Conservation (phyloP, 768 basidiomycete species). For the Phylloporus rhodoxanthus region DNA sequence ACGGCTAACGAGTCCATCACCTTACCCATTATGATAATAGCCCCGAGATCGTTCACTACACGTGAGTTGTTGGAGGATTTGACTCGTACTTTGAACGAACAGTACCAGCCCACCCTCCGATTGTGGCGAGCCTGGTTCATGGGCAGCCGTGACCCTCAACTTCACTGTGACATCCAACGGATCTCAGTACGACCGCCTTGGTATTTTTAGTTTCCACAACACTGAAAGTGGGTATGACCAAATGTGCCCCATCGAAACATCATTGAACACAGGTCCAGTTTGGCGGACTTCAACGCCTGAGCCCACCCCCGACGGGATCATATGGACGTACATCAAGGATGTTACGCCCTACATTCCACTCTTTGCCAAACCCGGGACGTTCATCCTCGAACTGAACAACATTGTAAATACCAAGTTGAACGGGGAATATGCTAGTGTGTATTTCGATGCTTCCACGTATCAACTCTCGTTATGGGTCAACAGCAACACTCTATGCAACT, state of each 20-base stretch:
- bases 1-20: too few relatives aligned
- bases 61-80: conserved; percentile 33
- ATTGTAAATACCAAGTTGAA: conserved; percentile 49
- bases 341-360: conserved; percentile 68
- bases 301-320: conserved; percentile 63
- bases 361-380: conserved; percentile 59
- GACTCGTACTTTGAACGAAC: background rate
- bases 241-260: background rate
- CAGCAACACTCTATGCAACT: conserved; percentile 65
- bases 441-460: background rate
- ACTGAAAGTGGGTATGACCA: conserved; percentile 56
- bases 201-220: conserved; percentile 69
- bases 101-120: conserved; percentile 57
- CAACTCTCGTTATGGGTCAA: background rate
- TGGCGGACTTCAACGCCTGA: conserved; percentile 82
- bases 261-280: conserved; percentile 34
- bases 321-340: conserved; percentile 76
- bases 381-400: conserved; percentile 73
- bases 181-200: conserved; percentile 69
- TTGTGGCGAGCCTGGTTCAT: conserved; percentile 64
- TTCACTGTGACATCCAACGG: conserved; percentile 76
- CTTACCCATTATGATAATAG: conserved; percentile 30
- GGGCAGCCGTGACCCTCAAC: conserved; percentile 71
- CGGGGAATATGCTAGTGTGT: conserved; percentile 65
- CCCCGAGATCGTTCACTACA: conserved; percentile 57